These are phyloP conservation scores for Fonsecaea nubica DNA, from an alignment of 2,329 filamentous ascomycete species.

Conservation along the genomic window DNA sequence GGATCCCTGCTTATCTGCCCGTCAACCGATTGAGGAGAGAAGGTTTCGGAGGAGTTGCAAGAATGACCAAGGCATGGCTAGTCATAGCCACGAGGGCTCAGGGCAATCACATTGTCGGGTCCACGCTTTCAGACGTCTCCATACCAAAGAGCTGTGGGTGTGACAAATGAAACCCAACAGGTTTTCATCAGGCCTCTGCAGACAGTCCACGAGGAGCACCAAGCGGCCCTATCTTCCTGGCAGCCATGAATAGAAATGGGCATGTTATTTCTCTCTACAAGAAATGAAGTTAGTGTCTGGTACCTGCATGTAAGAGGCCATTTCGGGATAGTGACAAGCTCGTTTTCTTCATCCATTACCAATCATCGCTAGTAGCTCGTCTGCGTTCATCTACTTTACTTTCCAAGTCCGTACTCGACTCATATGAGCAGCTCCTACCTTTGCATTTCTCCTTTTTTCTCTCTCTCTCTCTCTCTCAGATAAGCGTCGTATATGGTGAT, in stretches of 20 bases:
- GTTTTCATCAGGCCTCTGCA: neutral
- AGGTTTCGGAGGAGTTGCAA: neutral
- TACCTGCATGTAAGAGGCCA: too few species aligned
- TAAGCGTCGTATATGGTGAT: too few species aligned
- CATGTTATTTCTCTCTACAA: too few species aligned
- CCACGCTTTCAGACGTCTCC: neutral
- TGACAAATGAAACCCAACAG: constrained; percentile 1
- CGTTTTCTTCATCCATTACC: too few species aligned
- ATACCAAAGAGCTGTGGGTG: neutral
- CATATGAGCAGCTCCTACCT: too few species aligned
- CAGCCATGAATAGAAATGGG: neutral
- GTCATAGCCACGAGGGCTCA: neutral
- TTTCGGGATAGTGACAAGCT: too few species aligned
- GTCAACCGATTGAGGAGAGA: neutral
- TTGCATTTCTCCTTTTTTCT: too few species aligned
- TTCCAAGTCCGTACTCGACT: too few species aligned
- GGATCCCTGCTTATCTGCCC: neutral
- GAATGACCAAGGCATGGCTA: neutral
- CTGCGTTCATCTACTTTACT: too few species aligned
- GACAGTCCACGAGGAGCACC: neutral
- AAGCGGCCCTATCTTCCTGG: neutral
- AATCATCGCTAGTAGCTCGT: too few species aligned
- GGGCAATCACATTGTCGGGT: neutral
- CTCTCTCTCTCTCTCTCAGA: too few species aligned
- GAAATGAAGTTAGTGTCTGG: too few species aligned